Evolutionary conservation across 2,329 filamentous ascomycete genomes (phyloP).

Genomic region (Fusarium sp.): DNA sequence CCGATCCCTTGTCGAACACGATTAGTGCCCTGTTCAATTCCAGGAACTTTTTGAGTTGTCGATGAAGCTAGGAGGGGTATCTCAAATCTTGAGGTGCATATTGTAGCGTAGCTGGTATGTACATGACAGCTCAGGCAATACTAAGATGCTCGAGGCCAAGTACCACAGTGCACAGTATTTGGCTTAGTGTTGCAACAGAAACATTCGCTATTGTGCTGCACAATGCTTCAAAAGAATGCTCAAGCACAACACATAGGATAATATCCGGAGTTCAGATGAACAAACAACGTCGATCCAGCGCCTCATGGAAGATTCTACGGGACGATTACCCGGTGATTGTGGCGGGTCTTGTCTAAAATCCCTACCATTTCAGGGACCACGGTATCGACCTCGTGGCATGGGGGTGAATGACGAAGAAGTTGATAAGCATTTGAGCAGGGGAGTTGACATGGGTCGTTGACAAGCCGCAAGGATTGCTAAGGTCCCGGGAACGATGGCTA

Average conservation of each 20-base stretch:
- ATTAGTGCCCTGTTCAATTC: neutral
- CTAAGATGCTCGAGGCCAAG: neutral
- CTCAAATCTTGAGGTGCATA: constrained; percentile 3
- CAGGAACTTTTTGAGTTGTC: constrained; percentile 10
- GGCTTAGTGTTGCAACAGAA: constrained; percentile 12
- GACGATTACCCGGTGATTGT: constrained; percentile 31
- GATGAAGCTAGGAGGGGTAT: constrained; percentile 14
- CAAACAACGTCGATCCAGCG: constrained; percentile 2
- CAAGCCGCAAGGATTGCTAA: constrained; percentile 34
- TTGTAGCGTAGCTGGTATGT: constrained; percentile 16
- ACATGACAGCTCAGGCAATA: constrained; percentile 9
- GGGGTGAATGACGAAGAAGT: constrained; percentile 39
- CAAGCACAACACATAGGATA: neutral
- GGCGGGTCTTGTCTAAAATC: constrained; percentile 17
- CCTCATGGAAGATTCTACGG: constrained; percentile 33
- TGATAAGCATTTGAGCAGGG: constrained; percentile 32
- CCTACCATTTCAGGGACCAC: constrained; percentile 24
- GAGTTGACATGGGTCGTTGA: constrained; percentile 23
- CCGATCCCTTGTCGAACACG: constrained; percentile 2
- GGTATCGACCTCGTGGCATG: constrained; percentile 20
- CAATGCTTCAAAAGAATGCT: neutral
- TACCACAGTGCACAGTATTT: neutral
- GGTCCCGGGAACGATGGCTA: constrained; percentile 26
- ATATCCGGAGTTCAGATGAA: constrained; percentile 3
- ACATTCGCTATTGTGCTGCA: neutral